A percentile compares a stretch with the other conserved stretches of the same genome.
Conservation (phyloP, 2,329 filamentous ascomycete genomes). For the Phialemoniopsis sp. region DNA sequence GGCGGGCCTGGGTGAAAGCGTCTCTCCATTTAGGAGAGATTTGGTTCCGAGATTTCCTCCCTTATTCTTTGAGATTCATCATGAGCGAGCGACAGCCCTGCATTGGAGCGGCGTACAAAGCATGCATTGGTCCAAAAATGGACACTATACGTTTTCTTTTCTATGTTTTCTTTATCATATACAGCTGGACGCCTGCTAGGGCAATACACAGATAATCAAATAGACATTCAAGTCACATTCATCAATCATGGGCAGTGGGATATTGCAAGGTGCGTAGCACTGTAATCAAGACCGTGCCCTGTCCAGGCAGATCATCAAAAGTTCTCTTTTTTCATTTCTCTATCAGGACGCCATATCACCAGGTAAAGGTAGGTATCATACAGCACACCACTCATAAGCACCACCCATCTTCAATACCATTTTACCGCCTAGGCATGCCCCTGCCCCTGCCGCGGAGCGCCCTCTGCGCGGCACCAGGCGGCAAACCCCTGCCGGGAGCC, state of each 20-base stretch:
- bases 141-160: background rate
- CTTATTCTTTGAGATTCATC: constrained; percentile 5
- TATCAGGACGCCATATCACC: too few relatives aligned
- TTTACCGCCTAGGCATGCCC: constrained; percentile 81
- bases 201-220: background rate
- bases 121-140: background rate
- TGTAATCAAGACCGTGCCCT: background rate
- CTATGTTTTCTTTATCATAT: background rate
- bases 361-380: constrained; percentile 25
- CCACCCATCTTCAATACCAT: too few relatives aligned
- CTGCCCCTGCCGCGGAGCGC: constrained; percentile 79
- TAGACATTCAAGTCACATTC: background rate
- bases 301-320: too few relatives aligned
- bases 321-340: too few relatives aligned
- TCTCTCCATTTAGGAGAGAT: too few relatives aligned
- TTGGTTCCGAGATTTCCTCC: constrained; percentile 9
- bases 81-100: too few relatives aligned
- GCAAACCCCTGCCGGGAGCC: constrained; percentile 70
- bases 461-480: constrained; percentile 81
- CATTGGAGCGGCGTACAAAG: too few relatives aligned
- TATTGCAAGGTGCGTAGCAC: background rate
- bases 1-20: constrained; percentile 12
- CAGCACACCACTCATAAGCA: constrained; percentile 10
- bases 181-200: constrained; percentile 1
- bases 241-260: background rate